These are phyloP conservation scores for Clonostachys solani DNA, from an alignment of 2,329 filamentous ascomycete species.

Conservation along the genomic window DNA sequence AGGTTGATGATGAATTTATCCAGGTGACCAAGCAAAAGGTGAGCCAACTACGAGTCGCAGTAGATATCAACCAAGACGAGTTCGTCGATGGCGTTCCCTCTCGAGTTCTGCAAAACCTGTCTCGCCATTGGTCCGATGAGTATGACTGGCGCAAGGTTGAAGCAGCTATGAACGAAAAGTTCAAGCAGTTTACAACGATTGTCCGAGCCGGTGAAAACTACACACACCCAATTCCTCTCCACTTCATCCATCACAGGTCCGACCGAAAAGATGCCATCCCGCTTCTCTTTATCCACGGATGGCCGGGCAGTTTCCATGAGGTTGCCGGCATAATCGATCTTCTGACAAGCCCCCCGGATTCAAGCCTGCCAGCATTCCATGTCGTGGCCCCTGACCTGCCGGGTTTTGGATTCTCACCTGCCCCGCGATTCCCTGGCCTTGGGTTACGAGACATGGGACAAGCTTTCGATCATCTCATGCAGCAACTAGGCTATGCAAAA, in stretches of 20 bases:
- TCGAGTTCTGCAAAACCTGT: background rate
- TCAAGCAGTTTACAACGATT: constrained; percentile 1
- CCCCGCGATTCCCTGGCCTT: constrained; percentile 6
- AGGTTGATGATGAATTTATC: constrained; percentile 1
- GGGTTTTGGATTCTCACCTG: constrained; percentile 36
- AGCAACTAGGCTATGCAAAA: constrained; percentile 8
- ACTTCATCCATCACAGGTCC: constrained; percentile 4
- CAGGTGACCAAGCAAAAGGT: background rate
- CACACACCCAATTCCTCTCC: background rate
- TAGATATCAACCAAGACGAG: background rate
- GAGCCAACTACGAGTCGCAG: background rate
- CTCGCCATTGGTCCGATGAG: background rate
- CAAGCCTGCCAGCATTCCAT: constrained; percentile 32
- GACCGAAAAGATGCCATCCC: constrained; percentile 22
- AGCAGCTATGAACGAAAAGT: background rate
- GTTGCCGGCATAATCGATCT: constrained; percentile 23
- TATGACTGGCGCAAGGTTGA: constrained; percentile 2
- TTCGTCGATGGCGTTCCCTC: background rate
- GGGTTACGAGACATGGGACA: constrained; percentile 5
- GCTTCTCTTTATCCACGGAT: constrained; percentile 34
- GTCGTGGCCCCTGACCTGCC: constrained; percentile 39
- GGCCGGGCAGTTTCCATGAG: constrained; percentile 36
- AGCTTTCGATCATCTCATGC: constrained; percentile 9
- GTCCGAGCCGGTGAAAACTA: background rate
- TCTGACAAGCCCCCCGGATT: constrained; percentile 17